Base-by-base conservation (phyloP, 495 filamentous ascomycete genomes). In the Ascodesmis nigricans region DNA sequence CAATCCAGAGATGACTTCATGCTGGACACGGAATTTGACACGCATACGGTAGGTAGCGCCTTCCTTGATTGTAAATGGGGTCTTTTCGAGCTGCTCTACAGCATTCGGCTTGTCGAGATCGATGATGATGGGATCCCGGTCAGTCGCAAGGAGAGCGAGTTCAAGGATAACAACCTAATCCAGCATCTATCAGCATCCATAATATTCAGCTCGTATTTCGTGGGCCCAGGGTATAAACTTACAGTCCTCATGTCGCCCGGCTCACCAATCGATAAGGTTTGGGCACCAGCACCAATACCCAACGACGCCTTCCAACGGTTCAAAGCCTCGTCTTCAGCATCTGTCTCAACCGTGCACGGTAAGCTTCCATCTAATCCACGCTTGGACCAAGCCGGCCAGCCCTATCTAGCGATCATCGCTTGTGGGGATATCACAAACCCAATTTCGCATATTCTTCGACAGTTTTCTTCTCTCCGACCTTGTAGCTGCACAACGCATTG, bases 1-100 rank as follows among this genome's bases (percentile, higher is more conserved):
- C 45, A 97, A 58, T 18, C 87, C 87, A 46, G 76, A 81, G 33
- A 95, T 65, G 29, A 97, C 80, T 51, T 95, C 78, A 48, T 91
- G 79, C 61, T 95, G 77, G 11, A 97, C 90, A 60, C 80, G 73
- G 66, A 93, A 97, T 34, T 66, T 69, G 23, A 73, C 81, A 45
- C 75, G 80, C 77, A 93, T 93, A 50, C 70, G 75, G 65, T 92
- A 95, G 49, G 66, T 69, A 42, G 75, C 71, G 15, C 77, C 81
- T 55, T 93, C 87, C 66, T 93, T 97, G 61, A 97, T 92, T 47
- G 66, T 82, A 66, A 97, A 97, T 16, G 90, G 84, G 46, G 76
- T 71, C 42, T 76, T 59, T 58, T 83, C 83, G 40, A 97, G 73
- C 2, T 55, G 63, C 1, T 66, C 61, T 36, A 84, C 56, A 20